Percentiles rank a stretch among this genome's conserved stretches.
Evolutionary conservation across 345 rosid species (phyloP).

Genomic region (Melaleuca quinquenervia): DNA sequence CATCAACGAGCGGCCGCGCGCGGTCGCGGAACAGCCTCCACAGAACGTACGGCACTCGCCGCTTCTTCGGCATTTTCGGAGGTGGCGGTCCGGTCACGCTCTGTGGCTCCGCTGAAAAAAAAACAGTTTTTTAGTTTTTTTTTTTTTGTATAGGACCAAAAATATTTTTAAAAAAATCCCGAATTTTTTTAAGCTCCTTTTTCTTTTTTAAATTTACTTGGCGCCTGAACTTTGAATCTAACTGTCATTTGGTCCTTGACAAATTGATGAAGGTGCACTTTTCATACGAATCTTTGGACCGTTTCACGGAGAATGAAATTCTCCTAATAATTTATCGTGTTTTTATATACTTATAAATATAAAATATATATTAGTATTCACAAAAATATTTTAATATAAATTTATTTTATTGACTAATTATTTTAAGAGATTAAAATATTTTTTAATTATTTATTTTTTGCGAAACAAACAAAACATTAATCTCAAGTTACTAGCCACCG

Average conservation of each 20-base stretch:
- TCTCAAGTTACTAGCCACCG: neutral
- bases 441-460: too few relatives aligned
- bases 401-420: too few relatives aligned
- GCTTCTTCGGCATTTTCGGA: conserved; percentile 23
- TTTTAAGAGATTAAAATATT: too few relatives aligned
- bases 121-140: neutral
- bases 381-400: too few relatives aligned
- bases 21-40: conserved; percentile 35
- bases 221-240: neutral
- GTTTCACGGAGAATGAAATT: too few relatives aligned
- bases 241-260: neutral
- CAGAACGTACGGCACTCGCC: conserved; percentile 42
- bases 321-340: too few relatives aligned
- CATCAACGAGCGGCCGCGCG: conserved; percentile 28
- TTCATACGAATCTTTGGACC: neutral
- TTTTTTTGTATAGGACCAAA: neutral
- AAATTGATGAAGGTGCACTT: neutral
- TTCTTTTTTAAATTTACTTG: neutral
- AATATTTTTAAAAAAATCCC: neutral
- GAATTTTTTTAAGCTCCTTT: neutral
- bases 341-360: too few relatives aligned
- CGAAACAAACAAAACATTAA: too few relatives aligned
- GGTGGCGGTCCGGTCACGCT: neutral
- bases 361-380: too few relatives aligned
- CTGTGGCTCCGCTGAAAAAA: neutral